phyloP scores from a whole-genome alignment of 495 filamentous ascomycete genomes.

The Hypoxylon fuscum region DNA sequence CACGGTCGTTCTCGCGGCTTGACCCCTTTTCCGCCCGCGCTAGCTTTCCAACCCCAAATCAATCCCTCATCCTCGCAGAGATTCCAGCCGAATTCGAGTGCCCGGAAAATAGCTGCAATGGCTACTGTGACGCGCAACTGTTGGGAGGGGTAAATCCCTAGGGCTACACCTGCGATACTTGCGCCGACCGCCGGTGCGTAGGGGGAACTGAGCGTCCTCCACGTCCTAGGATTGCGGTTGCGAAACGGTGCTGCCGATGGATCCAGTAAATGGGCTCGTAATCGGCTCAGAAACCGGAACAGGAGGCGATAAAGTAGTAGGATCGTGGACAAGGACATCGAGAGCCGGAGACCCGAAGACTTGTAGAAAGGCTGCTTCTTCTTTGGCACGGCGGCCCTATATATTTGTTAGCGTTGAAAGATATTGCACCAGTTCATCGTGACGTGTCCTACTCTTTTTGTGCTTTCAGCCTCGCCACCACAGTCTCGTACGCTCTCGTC shows the following conservation, averaged over 20 bases:
- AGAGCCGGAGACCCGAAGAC: constrained; percentile 77
- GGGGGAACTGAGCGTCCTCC: constrained; percentile 76
- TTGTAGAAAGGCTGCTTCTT: constrained; percentile 66
- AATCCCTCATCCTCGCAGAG: constrained; percentile 80
- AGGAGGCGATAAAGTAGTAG: constrained; percentile 88
- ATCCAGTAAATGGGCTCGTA: constrained; percentile 80
- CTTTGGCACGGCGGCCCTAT: constrained; percentile 26
- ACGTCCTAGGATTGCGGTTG: constrained; percentile 78
- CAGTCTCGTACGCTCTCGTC: constrained; percentile 73
- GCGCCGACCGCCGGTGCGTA: constrained; percentile 90
- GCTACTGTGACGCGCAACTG: constrained; percentile 81
- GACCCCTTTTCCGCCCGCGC: constrained; percentile 48
- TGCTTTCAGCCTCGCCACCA: constrained; percentile 57
- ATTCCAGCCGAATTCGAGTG: constrained; percentile 89
- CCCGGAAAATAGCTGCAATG: constrained; percentile 79
- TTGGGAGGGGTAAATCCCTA: constrained; percentile 79
- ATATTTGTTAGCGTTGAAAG: constrained; percentile 13
- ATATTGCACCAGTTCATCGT: neutral
- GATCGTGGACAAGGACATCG: constrained; percentile 81
- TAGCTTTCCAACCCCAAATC: constrained; percentile 66
- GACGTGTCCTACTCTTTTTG: constrained; percentile 51
- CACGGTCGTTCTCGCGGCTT: constrained; percentile 65
- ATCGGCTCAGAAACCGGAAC: constrained; percentile 84
- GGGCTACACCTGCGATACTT: constrained; percentile 80
- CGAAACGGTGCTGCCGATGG: constrained; percentile 80